Percentiles rank a stretch among this genome's conserved stretches.
Conservation (phyloP, 1,284 basidiomycete species). For the Ustilago esculenta region DNA sequence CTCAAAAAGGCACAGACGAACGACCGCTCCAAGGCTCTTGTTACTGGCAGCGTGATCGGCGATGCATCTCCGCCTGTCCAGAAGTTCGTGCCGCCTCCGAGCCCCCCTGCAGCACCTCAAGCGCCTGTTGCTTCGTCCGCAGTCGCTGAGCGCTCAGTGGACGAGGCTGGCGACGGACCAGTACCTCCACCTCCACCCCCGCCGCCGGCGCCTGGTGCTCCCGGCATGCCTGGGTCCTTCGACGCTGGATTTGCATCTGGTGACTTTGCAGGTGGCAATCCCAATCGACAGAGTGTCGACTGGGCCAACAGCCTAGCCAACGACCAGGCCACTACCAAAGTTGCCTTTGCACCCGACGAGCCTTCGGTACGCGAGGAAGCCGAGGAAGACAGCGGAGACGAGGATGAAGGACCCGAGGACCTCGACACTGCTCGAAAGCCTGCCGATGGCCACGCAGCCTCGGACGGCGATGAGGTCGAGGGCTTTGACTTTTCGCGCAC, state of each 20-base stretch:
- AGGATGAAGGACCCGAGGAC: constrained; percentile 47
- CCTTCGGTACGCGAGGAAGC: constrained; percentile 74
- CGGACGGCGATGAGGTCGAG: constrained; percentile 69
- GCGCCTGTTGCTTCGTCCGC: constrained; percentile 41
- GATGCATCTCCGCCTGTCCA: constrained; percentile 76
- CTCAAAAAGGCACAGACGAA: constrained; percentile 83
- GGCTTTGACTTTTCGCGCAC: constrained; percentile 77
- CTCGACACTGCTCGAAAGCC: constrained; percentile 19
- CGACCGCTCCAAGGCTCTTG: constrained; percentile 79
- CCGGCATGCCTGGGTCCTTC: constrained; percentile 44
- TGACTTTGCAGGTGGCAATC: constrained; percentile 66
- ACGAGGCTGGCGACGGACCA: constrained; percentile 13
- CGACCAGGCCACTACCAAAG: constrained; percentile 70
- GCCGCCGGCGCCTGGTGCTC: constrained; percentile 57
- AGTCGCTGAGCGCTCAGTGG: constrained; percentile 24
- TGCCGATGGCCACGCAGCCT: constrained; percentile 19
- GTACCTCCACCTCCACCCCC: constrained; percentile 64
- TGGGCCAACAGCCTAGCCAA: constrained; percentile 91
- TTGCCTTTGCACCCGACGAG: constrained; percentile 69
- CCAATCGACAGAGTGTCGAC: constrained; percentile 83
- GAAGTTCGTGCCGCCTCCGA: constrained; percentile 61
- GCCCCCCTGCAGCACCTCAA: constrained; percentile 42
- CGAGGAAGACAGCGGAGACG: constrained; percentile 69
- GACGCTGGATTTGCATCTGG: constrained; percentile 56
- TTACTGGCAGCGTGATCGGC: constrained; percentile 81